A percentile compares a stretch with the other conserved stretches of the same genome.
Conservation (phyloP, 2,329 filamentous ascomycete genomes). For the Cryphonectria naterciae region DNA sequence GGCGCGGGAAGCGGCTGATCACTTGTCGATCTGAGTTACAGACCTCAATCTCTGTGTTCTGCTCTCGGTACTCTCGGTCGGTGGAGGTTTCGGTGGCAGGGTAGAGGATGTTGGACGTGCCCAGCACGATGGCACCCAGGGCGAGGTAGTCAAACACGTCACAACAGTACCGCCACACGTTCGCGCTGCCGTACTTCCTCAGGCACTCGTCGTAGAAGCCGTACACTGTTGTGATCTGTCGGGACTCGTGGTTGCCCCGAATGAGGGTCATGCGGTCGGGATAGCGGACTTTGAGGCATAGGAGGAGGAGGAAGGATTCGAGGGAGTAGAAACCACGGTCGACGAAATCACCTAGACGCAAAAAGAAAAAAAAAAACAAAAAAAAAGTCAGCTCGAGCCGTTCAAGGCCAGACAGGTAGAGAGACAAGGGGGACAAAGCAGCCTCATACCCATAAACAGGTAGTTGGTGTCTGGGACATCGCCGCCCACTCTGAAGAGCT, state of each 20-base stretch:
- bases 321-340: slow-evolving; percentile 98
- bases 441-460: slow-evolving; percentile 81
- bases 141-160: slow-evolving; percentile 98
- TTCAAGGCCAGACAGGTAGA: slow-evolving; percentile 12
- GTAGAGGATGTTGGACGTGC: slow-evolving; percentile 70
- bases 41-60: slow-evolving; percentile 90
- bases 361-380: too few species aligned
- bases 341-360: slow-evolving; percentile 80
- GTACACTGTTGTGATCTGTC: slow-evolving; percentile 96
- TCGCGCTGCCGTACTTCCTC: slow-evolving; percentile 93
- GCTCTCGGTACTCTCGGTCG: slow-evolving; percentile 57
- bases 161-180: slow-evolving; percentile 96
- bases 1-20: slow-evolving; percentile 71
- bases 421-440: background rate
- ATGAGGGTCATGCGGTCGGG: slow-evolving; percentile 97
- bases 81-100: slow-evolving; percentile 51
- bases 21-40: slow-evolving; percentile 82
- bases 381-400: background rate
- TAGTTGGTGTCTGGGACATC: slow-evolving; percentile 96
- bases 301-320: slow-evolving; percentile 91
- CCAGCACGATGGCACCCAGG: slow-evolving; percentile 86
- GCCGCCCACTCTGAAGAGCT: slow-evolving; percentile 90
- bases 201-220: slow-evolving; percentile 98
- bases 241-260: slow-evolving; percentile 91
- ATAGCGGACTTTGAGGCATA: slow-evolving; percentile 96